These are phyloP conservation scores for Mortierella sp. DNA, from an alignment of 371 early-diverging fungal genomes.

Conservation along the genomic window DNA sequence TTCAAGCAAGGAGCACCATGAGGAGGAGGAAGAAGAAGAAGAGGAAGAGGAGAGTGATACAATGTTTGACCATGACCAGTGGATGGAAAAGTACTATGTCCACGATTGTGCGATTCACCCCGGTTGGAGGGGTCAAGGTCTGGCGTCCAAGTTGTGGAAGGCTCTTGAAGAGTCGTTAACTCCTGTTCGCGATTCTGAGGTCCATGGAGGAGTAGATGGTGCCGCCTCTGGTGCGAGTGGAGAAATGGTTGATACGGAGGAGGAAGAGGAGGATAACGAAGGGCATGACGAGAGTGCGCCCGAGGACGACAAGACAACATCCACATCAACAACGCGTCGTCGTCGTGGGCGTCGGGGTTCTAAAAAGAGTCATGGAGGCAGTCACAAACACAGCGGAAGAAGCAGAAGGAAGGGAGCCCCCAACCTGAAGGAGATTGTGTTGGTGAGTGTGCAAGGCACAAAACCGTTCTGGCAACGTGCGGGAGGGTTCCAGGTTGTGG, in stretches of 20 bases:
- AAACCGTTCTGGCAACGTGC: slow-evolving; percentile 44
- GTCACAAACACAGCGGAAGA: slow-evolving; percentile 14
- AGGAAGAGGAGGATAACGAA: slow-evolving; percentile 23
- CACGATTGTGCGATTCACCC: slow-evolving; percentile 55
- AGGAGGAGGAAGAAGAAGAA: not conserved
- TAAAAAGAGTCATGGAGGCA: not conserved
- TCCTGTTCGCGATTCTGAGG: not conserved
- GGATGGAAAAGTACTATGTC: slow-evolving; percentile 51
- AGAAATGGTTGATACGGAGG: slow-evolving; percentile 39
- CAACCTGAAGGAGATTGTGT: slow-evolving; percentile 45
- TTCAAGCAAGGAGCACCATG: not conserved
- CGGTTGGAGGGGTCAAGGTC: slow-evolving; percentile 40
- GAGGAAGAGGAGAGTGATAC: slow-evolving; percentile 20
- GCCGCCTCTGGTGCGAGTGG: not conserved
- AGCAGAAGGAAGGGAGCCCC: slow-evolving; percentile 33
- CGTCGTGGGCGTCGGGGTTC: slow-evolving; percentile 13
- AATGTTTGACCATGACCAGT: slow-evolving; percentile 41
- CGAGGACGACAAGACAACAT: not conserved
- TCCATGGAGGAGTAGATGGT: not conserved
- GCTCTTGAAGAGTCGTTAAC: slow-evolving; percentile 46
- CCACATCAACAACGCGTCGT: slow-evolving; percentile 9
- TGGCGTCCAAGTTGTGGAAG: slow-evolving; percentile 42
- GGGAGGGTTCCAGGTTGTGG: slow-evolving; percentile 35
- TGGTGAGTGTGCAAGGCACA: slow-evolving; percentile 51
- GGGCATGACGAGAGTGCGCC: not conserved